Percentiles rank a stretch among this genome's conserved stretches.
These are phyloP conservation scores for Secale cereale DNA, from an alignment of 176 grass and related monocot species.

Conservation along the genomic window DNA sequence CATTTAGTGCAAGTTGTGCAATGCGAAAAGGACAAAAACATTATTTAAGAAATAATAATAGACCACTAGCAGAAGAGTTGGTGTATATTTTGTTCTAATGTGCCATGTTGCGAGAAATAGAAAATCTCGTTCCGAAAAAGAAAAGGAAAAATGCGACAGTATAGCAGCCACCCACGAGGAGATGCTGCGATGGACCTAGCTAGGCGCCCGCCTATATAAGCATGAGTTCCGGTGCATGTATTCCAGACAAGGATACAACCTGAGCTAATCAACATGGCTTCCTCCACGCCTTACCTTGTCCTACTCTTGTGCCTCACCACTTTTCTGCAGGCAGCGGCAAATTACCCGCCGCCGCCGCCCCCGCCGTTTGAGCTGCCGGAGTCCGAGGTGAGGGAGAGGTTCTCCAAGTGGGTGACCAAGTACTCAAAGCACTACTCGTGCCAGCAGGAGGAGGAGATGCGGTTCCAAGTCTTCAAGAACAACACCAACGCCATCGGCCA, in stretches of 20 bases:
- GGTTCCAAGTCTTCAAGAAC: slow-evolving; percentile 19
- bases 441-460: neutral
- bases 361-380: neutral
- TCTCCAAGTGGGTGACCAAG: slow-evolving; percentile 6
- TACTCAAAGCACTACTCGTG: slow-evolving; percentile 4
- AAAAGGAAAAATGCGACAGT: no score
- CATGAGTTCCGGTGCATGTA: neutral
- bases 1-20: no score
- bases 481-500: slow-evolving; percentile 23
- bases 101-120: no score
- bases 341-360: neutral
- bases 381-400: neutral
- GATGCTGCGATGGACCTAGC: no score
- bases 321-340: neutral
- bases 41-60: no score
- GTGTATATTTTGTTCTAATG: no score
- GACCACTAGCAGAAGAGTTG: no score
- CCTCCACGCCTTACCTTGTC: neutral
- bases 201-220: no score
- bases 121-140: no score
- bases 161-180: no score
- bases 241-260: neutral
- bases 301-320: neutral
- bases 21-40: no score
- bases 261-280: neutral